Base-by-base conservation (phyloP, 345 rosid genomes). In the Eucalyptus marginata region DNA sequence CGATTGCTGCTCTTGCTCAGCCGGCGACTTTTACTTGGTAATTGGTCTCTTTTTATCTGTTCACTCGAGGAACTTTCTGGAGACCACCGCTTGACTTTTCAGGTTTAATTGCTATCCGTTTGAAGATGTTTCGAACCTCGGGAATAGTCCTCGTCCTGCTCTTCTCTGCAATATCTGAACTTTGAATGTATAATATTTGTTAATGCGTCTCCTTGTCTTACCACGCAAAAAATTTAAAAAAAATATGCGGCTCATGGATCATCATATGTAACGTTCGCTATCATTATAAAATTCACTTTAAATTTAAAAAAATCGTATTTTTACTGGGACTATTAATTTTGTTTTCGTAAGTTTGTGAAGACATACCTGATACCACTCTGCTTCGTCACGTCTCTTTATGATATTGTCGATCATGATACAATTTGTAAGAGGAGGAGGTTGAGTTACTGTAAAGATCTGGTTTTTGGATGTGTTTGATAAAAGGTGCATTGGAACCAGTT, bases 1-100 rank as follows among this genome's bases (percentile, higher is more conserved):
- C 99, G 76, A 90, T 95, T 49, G 97, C 96, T 86, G 99, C 99
- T 87, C 99, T 97, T 84, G 90, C 93, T 33, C 95, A 93, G 68
- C 99, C 99, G 14, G 86, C 97, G n/a, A 92, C 96, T 91, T 97
- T 97, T 92, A 96, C 98, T 43, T 97, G 99, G 99, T 96, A 66
- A 40, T 92, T 62, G 86, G 27, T 44, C 46, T 2, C 25, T 59
- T 40, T 49, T 43, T 2, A 12, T 86, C 58, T 76, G 36, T 68
- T 9, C 14, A 13, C 40, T 11, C n/a, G 22, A 12, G 62, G 51
- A 43, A 52, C 22, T 29, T 51, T 86, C 68, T n/a, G 29, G 79
- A 33, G 14, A n/a, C 59, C 27, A 51, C 7, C 50, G 83, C 68
- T 54, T 76, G 17, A 24, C 88, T 4, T 87, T 47, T 24, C 44